phyloP scores from a whole-genome alignment of 202 grass and related monocot species.

The Brachypodium distachyon region DNA sequence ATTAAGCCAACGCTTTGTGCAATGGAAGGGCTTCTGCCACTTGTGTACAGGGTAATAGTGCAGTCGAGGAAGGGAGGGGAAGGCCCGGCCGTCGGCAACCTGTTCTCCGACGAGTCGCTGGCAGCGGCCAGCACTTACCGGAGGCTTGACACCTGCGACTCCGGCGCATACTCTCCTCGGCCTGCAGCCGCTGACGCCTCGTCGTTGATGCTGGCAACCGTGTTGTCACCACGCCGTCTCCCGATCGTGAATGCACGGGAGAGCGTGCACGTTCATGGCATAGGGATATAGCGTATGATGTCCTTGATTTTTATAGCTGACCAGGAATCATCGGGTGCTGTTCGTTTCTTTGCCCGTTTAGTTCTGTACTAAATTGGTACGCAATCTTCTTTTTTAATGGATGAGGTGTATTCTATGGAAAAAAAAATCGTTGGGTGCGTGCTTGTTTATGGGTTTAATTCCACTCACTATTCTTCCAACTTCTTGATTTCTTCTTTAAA shows the following conservation, averaged over 20 bases:
- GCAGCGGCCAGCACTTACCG: not conserved
- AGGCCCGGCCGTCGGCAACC: not conserved
- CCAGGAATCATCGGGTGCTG: not conserved
- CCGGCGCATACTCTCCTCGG: not conserved
- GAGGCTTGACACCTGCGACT: not conserved
- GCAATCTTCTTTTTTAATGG: no score
- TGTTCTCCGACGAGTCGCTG: not conserved
- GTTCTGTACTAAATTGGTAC: no score
- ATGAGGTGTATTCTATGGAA: no score
- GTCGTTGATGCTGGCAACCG: not conserved
- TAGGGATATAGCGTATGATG: not conserved
- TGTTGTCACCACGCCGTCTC: not conserved
- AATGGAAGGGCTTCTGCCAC: slow-evolving; percentile 9
- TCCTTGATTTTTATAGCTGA: not conserved
- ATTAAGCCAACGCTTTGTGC: not conserved
- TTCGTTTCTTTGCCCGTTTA: no score
- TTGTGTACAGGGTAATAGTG: slow-evolving; percentile 7
- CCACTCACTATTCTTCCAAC: not conserved
- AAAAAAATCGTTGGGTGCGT: no score
- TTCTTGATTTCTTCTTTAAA: not conserved
- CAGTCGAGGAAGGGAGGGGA: not conserved
- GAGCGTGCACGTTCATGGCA: not conserved
- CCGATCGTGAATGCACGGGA: not conserved
- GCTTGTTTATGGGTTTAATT: not conserved
- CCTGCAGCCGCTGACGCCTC: not conserved